A percentile compares a stretch with the other conserved stretches of the same genome.
phyloP scores from a whole-genome alignment of 176 grass and related monocot genomes.

The Oryza meridionalis region DNA sequence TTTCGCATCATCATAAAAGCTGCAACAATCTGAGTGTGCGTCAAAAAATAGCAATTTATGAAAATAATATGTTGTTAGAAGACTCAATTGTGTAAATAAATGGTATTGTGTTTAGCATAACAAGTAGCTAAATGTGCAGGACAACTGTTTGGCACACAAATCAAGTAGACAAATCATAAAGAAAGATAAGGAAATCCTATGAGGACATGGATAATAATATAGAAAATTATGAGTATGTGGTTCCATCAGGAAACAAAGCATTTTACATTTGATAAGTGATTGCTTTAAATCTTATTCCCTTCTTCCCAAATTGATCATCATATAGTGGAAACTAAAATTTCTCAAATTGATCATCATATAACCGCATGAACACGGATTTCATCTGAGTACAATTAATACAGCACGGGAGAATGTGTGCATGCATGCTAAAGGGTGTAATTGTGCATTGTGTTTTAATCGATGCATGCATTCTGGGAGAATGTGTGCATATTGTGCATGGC shows the following conservation, averaged over 20 bases:
- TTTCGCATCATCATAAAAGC: conserved; percentile 93
- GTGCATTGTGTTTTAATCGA: too few relatives aligned
- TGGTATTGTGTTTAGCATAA: conserved; percentile 27
- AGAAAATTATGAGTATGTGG: background rate
- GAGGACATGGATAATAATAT: background rate
- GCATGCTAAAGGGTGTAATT: too few relatives aligned
- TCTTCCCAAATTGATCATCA: too few relatives aligned
- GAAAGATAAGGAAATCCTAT: background rate
- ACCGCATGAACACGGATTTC: too few relatives aligned
- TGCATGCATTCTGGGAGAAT: too few relatives aligned
- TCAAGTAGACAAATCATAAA: conserved; percentile 29
- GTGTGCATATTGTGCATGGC: too few relatives aligned
- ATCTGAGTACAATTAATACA: too few relatives aligned
- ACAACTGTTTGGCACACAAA: background rate
- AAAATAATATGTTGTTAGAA: background rate
- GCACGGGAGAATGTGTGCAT: too few relatives aligned
- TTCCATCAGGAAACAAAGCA: background rate
- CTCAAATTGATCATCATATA: too few relatives aligned
- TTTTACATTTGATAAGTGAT: background rate
- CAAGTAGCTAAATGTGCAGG: conserved; percentile 18
- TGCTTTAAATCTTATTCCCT: background rate
- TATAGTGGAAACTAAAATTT: too few relatives aligned
- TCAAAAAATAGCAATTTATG: conserved; percentile 18
- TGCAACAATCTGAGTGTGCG: conserved; percentile 73
- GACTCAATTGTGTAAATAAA: conserved; percentile 19